phyloP scores from a whole-genome alignment of 352 stramenopile genomes.

The Phytophthora sansomeana region DNA sequence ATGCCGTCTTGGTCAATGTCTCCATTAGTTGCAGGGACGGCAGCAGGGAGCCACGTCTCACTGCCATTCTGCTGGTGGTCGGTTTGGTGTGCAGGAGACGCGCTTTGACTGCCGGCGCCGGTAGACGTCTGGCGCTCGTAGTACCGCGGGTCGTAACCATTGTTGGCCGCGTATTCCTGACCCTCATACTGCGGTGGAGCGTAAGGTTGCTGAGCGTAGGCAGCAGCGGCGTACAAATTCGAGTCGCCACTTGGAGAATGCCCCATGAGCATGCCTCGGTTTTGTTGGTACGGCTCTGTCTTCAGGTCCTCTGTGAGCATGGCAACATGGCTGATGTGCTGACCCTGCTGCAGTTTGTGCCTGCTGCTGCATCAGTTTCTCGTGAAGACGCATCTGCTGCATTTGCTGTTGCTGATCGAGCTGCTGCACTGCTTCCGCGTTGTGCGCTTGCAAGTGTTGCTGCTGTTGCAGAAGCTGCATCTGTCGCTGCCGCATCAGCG shows the following conservation, averaged over 20 bases:
- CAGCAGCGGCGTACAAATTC: constrained; percentile 44
- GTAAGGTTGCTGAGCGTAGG: constrained; percentile 44
- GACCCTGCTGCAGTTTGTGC: constrained; percentile 67
- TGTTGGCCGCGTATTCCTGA: constrained; percentile 37
- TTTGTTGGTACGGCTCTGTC: constrained; percentile 45
- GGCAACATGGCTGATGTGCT: constrained; percentile 56
- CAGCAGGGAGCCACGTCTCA: constrained; percentile 33
- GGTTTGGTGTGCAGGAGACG: constrained; percentile 43
- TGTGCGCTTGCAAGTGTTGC: constrained; percentile 69
- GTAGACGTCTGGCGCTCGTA: constrained; percentile 43
- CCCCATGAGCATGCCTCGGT: constrained; percentile 38
- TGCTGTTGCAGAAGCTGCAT: constrained; percentile 79
- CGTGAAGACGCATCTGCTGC: constrained; percentile 73
- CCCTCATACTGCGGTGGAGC: constrained; percentile 42
- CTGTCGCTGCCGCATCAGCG: constrained; percentile 73
- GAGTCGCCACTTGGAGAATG: constrained; percentile 41
- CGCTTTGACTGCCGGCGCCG: constrained; percentile 27
- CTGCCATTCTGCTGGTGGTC: constrained; percentile 38
- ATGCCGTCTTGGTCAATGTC: constrained; percentile 41
- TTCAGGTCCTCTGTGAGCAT: constrained; percentile 51
- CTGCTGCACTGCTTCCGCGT: constrained; percentile 66
- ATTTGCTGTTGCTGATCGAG: constrained; percentile 81
- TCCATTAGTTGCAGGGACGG: constrained; percentile 17
- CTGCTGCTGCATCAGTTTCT: constrained; percentile 73
- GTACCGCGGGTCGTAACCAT: constrained; percentile 48